Conservation (phyloP, 2,329 filamentous ascomycete species). For the Xylaria sp. region DNA sequence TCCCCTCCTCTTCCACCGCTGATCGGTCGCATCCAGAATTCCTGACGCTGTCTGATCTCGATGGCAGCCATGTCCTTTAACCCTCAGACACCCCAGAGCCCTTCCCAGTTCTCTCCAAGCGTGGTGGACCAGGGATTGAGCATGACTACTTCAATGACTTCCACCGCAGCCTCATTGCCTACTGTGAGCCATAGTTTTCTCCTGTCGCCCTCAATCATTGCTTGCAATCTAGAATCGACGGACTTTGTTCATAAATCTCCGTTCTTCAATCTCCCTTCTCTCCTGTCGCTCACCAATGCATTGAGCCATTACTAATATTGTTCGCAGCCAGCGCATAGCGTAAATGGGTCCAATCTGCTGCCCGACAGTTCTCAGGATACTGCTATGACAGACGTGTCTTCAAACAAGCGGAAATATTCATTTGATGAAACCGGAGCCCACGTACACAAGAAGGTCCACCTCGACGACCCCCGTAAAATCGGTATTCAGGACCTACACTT, state of each 20-base stretch:
- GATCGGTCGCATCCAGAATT: constrained; percentile 29
- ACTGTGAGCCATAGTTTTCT: constrained; percentile 52
- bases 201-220: neutral
- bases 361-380: constrained; percentile 57
- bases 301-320: constrained; percentile 31
- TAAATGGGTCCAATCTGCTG: constrained; percentile 44
- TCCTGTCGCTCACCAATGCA: neutral
- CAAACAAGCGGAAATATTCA: constrained; percentile 70
- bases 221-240: neutral
- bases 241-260: neutral
- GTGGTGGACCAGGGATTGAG: constrained; percentile 63
- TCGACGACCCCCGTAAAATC: constrained; percentile 66
- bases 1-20: constrained; percentile 14
- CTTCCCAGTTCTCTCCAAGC: constrained; percentile 68
- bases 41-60: constrained; percentile 42
- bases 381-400: constrained; percentile 61
- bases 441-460: constrained; percentile 69
- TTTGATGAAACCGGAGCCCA: constrained; percentile 66
- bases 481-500: constrained; percentile 72
- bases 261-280: neutral
- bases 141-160: constrained; percentile 63
- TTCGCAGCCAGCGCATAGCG: constrained; percentile 47
- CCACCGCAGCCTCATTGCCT: constrained; percentile 64
- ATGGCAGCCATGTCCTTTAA: constrained; percentile 71
- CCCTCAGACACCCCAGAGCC: constrained; percentile 74